phyloP scores from a whole-genome alignment of 306 rosid species.

The Quillaja saponaria region DNA sequence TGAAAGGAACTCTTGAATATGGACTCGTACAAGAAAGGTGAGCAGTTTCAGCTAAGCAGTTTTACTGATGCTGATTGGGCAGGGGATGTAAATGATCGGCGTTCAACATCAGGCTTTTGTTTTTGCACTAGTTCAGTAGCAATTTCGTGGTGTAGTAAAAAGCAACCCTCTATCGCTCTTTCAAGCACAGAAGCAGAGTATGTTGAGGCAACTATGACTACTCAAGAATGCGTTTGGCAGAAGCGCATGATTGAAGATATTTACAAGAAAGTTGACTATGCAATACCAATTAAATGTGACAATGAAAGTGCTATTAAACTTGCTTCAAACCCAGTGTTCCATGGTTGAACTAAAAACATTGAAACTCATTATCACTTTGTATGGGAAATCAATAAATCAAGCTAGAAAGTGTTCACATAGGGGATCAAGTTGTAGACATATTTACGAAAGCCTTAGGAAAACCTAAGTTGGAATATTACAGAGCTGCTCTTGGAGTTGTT shows the following conservation, averaged over 20 bases:
- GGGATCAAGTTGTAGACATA: slow-evolving; percentile 1
- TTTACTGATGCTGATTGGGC: slow-evolving; percentile 19
- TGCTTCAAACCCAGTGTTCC: slow-evolving; percentile 4
- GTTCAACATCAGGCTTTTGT: not conserved
- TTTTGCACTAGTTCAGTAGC: not conserved
- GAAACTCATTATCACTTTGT: not conserved
- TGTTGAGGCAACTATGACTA: slow-evolving; percentile 13
- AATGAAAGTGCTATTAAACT: slow-evolving; percentile 10
- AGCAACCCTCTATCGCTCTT: not conserved
- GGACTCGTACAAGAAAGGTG: no score
- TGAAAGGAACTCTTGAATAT: no score
- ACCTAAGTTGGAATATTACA: not conserved
- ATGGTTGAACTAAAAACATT: slow-evolving; percentile 5
- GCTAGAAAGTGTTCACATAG: not conserved
- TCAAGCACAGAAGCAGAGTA: slow-evolving; percentile 10
- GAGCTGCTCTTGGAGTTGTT: not conserved
- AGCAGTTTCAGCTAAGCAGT: no score
- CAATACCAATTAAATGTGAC: not conserved
- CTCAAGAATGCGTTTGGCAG: slow-evolving; percentile 6
- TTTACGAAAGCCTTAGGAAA: not conserved
- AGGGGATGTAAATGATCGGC: not conserved
- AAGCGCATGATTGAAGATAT: slow-evolving; percentile 6
- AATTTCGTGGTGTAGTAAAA: slow-evolving; percentile 10
- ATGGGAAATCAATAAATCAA: not conserved
- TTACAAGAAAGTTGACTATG: not conserved